These are phyloP conservation scores for Colletotrichum sp. DNA, from an alignment of 2,329 filamentous ascomycete species.

Conservation along the genomic window DNA sequence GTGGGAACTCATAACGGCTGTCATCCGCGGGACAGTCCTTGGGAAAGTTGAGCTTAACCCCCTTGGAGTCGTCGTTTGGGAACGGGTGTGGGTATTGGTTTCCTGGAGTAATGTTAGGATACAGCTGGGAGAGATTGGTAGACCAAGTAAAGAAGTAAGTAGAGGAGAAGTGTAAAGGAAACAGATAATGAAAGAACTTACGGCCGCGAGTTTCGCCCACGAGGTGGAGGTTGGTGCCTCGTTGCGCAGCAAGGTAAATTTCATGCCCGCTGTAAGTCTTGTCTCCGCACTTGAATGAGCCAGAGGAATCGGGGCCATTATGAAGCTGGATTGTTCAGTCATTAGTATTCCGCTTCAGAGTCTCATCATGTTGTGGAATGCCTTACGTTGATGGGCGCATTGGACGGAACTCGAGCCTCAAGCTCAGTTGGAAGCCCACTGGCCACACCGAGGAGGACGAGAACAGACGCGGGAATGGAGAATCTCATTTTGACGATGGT, in stretches of 20 bases:
- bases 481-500: neutral
- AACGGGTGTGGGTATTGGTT: neutral
- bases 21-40: neutral
- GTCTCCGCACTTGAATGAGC: neutral
- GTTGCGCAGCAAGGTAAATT: neutral
- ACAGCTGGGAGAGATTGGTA: neutral
- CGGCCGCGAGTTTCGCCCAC: neutral
- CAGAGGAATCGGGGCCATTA: neutral
- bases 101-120: neutral
- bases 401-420: neutral
- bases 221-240: neutral
- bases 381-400: neutral
- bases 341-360: neutral
- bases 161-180: accelerated
- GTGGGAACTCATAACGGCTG: neutral
- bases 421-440: neutral
- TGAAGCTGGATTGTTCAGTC: neutral
- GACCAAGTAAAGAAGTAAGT: neutral
- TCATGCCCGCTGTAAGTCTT: neutral
- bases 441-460: neutral
- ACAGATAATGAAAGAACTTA: neutral
- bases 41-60: neutral
- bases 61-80: neutral
- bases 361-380: neutral
- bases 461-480: neutral